These are phyloP conservation scores for Volvox reticuliferus DNA, from an alignment of 139 green algal genomes.

Conservation along the genomic window DNA sequence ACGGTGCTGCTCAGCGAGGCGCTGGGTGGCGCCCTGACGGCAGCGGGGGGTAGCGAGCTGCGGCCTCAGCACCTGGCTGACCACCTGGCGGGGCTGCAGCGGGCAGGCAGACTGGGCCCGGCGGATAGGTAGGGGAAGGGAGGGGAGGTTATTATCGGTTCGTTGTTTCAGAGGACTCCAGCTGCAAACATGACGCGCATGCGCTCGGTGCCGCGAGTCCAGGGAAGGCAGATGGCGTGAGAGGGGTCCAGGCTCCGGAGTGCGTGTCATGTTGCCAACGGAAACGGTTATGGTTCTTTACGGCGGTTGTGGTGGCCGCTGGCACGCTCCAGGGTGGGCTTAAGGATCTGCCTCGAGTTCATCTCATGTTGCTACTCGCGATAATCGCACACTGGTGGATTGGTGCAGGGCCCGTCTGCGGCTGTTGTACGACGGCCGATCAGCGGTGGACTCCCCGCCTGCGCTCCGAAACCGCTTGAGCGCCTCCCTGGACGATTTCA, in stretches of 20 bases:
- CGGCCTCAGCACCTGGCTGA: constrained; percentile 13
- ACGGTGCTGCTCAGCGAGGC: constrained; percentile 27
- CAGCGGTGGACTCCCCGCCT: background rate
- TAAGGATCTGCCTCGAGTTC: too few relatives aligned
- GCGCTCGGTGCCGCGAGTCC: too few relatives aligned
- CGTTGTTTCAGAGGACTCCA: too few relatives aligned
- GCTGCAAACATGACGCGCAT: too few relatives aligned
- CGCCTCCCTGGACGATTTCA: constrained; percentile 24
- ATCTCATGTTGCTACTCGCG: too few relatives aligned
- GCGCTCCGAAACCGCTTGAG: background rate
- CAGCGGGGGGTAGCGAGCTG: constrained; percentile 9
- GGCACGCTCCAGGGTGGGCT: too few relatives aligned
- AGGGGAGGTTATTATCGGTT: background rate
- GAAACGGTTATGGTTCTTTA: too few relatives aligned
- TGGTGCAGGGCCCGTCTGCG: constrained; percentile 29
- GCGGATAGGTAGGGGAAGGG: constrained; percentile 17
- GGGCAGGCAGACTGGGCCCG: background rate
- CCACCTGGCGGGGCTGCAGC: background rate
- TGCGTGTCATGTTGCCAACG: too few relatives aligned
- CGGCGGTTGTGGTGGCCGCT: too few relatives aligned
- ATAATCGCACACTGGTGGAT: too few relatives aligned
- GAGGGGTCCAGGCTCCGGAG: too few relatives aligned
- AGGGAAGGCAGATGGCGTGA: too few relatives aligned
- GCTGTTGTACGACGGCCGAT: constrained; percentile 27
- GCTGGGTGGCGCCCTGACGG: constrained; percentile 3